phyloP scores from a whole-genome alignment of 73 alveolate genomes.

The Paramecium pentaurelia region DNA sequence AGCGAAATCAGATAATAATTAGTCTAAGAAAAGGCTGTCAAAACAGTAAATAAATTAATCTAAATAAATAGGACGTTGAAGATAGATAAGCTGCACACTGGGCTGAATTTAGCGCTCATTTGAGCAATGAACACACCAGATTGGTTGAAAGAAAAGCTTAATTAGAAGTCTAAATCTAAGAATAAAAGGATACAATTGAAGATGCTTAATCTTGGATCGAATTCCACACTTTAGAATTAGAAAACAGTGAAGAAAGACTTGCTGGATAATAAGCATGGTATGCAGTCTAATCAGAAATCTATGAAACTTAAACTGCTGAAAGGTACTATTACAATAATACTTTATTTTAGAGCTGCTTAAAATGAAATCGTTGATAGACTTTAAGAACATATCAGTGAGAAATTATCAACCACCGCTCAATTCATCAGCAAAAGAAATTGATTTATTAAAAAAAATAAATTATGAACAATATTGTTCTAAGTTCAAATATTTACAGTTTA shows the following conservation, averaged over 20 bases:
- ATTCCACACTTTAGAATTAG: constrained; percentile 52
- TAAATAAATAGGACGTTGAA: constrained; percentile 47
- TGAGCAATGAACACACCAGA: constrained; percentile 46
- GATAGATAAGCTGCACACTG: constrained; percentile 49
- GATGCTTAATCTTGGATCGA: constrained; percentile 47
- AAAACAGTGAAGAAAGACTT: constrained; percentile 44
- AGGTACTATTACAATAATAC: neutral
- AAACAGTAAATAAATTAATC: too few species aligned
- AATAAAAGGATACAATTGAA: constrained; percentile 44
- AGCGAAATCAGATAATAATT: constrained; percentile 39
- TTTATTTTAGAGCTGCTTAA: constrained; percentile 29
- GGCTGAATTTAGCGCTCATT: constrained; percentile 43
- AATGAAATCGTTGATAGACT: constrained; percentile 43
- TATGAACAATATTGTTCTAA: constrained; percentile 10
- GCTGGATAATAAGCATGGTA: constrained; percentile 39
- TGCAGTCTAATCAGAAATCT: neutral
- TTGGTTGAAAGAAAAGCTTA: constrained; percentile 34
- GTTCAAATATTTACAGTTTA: neutral
- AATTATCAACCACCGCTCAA: constrained; percentile 41
- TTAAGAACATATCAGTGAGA: constrained; percentile 52
- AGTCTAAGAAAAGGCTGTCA: constrained; percentile 13
- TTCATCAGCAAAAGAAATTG: constrained; percentile 26
- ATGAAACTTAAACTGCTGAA: constrained; percentile 38
- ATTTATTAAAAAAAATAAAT: constrained; percentile 31
- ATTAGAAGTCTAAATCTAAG: constrained; percentile 37